Conservation (phyloP, 345 rosid species). For the Psidium guajava region DNA sequence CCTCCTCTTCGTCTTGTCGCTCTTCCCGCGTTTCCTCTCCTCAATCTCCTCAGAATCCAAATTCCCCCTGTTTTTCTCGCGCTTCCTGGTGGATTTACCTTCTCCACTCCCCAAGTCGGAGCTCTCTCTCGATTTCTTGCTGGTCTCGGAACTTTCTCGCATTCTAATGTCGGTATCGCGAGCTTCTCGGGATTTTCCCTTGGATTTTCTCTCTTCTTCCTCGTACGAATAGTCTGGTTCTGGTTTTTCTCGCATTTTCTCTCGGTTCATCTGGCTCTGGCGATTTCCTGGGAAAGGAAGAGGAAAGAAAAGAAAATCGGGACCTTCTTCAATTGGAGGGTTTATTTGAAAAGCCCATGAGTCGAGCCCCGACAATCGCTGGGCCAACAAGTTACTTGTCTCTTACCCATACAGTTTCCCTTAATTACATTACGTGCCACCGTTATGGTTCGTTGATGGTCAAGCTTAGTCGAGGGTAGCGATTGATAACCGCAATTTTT, state of each 20-base stretch:
- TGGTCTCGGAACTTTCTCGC: neutral
- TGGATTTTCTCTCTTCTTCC: neutral
- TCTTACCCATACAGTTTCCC: neutral
- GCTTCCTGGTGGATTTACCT: slow-evolving; percentile 4
- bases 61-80: neutral
- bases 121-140: slow-evolving; percentile 12
- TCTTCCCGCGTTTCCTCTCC: slow-evolving; percentile 18
- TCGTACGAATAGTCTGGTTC: neutral
- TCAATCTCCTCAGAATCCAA: slow-evolving; percentile 7
- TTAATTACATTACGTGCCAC: neutral
- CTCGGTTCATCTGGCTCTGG: neutral
- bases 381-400: neutral
- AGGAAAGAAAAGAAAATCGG: neutral
- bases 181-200: neutral
- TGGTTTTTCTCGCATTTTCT: neutral
- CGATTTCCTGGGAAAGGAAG: neutral
- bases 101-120: slow-evolving; percentile 12
- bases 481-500: neutral
- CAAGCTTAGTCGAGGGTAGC: neutral
- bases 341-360: neutral
- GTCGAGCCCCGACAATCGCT: neutral
- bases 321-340: neutral
- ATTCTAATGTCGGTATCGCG: neutral
- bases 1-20: slow-evolving; percentile 15
- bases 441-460: neutral